Evolutionary conservation across 345 rosid species (phyloP).

Genomic region (thale cress (Arabidopsis thaliana)): DNA sequence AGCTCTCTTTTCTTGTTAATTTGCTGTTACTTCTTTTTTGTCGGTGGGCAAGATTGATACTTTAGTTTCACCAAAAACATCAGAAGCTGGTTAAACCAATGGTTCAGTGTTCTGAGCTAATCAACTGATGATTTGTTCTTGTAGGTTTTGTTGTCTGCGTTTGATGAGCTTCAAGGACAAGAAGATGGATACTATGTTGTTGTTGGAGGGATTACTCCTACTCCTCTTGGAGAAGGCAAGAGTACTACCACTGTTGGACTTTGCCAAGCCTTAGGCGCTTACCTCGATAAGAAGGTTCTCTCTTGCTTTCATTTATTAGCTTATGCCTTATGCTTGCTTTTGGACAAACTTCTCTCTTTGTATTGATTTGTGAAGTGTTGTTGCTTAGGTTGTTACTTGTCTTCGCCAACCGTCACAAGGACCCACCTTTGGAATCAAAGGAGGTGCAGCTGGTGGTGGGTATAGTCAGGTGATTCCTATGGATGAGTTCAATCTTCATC

Average conservation of each 20-base stretch:
- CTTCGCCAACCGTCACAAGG: constrained; percentile 99
- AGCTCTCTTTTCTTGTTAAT: not conserved
- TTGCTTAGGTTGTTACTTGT: constrained; percentile 85
- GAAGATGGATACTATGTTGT: constrained; percentile 89
- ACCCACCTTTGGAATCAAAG: constrained; percentile 98
- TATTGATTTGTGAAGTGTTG: not conserved
- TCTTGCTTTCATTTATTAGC: not conserved
- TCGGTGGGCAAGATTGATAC: not conserved
- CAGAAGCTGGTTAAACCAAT: not conserved
- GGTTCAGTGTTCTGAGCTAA: constrained; percentile 9
- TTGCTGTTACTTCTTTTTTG: not conserved
- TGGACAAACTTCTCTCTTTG: not conserved
- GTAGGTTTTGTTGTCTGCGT: constrained; percentile 77
- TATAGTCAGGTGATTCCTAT: constrained; percentile 98
- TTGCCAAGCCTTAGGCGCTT: constrained; percentile 96
- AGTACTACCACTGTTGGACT: constrained; percentile 95
- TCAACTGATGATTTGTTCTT: not conserved
- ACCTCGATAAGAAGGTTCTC: constrained; percentile 84
- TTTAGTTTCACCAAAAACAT: not conserved
- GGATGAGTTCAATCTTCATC: constrained; percentile 99
- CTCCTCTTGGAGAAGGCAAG: constrained; percentile 99
- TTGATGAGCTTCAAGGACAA: constrained; percentile 76
- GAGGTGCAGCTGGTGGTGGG: constrained; percentile 99
- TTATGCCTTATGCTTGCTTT: not conserved
- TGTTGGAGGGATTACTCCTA: constrained; percentile 99